phyloP scores from a whole-genome alignment of 2,329 filamentous ascomycete species.

The Xylariaceae sp. region DNA sequence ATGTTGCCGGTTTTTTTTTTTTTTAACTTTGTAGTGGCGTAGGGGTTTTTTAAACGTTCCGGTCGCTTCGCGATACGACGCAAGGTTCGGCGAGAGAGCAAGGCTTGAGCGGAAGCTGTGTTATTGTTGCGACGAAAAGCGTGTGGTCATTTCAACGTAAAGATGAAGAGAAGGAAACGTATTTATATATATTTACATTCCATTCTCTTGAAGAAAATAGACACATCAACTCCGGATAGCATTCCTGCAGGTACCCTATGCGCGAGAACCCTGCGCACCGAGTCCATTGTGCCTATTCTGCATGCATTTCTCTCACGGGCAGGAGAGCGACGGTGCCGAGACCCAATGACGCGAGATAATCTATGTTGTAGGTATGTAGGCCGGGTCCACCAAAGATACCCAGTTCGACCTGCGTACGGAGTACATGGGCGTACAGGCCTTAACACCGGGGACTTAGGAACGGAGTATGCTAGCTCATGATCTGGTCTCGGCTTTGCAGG shows the following conservation, averaged over 20 bases:
- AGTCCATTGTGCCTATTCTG: background rate
- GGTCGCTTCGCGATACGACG: conserved; percentile 4
- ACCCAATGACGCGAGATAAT: background rate
- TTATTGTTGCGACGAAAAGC: background rate
- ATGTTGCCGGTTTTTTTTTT: conserved; percentile 21
- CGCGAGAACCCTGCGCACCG: background rate
- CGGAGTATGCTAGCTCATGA: background rate
- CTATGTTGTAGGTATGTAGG: background rate
- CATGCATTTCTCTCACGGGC: background rate
- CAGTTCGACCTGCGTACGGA: too few species aligned
- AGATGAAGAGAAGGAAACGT: background rate
- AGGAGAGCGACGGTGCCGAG: background rate
- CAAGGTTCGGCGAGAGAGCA: background rate
- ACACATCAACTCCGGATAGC: background rate
- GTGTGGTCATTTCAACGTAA: background rate
- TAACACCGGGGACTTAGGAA: background rate
- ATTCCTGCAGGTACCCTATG: background rate
- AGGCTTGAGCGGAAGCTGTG: background rate
- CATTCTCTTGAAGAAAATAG: background rate
- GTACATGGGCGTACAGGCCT: background rate
- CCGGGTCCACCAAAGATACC: background rate
- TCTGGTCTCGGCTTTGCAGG: conserved; percentile 8
- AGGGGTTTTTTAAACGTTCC: background rate
- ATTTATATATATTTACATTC: background rate
- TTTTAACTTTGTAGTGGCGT: background rate